phyloP scores from a whole-genome alignment of 306 rosid genomes.

The Mimosa bimucronata region DNA sequence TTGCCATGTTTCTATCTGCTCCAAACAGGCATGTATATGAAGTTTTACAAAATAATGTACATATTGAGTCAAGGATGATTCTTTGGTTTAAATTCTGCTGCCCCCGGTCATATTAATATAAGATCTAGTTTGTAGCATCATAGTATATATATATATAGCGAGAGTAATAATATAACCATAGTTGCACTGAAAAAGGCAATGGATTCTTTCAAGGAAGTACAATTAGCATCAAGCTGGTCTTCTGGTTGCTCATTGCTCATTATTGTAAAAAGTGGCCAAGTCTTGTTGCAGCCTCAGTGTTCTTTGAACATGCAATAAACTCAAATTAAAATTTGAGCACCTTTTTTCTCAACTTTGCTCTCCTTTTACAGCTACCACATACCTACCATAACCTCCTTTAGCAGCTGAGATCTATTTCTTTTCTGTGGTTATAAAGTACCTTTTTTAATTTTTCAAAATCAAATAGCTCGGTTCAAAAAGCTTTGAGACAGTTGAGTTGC shows the following conservation, averaged over 20 bases:
- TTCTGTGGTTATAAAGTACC: not conserved
- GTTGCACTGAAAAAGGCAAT: not conserved
- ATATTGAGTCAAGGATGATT: not conserved
- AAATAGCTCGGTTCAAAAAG: not conserved
- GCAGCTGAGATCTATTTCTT: not conserved
- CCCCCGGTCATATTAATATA: no score
- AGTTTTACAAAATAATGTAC: not conserved
- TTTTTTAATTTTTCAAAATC: not conserved
- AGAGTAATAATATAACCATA: not conserved
- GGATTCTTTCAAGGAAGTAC: not conserved
- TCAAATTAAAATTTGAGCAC: not conserved
- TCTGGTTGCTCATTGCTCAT: not conserved
- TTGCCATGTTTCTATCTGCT: not conserved
- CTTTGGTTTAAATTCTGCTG: not conserved
- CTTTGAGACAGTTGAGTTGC: no score
- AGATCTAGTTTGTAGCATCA: no score
- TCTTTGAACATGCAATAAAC: not conserved
- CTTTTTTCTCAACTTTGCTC: not conserved
- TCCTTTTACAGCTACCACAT: not conserved
- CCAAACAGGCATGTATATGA: not conserved
- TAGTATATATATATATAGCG: no score
- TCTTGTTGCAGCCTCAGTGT: not conserved
- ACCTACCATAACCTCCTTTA: not conserved
- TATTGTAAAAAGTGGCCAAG: not conserved
- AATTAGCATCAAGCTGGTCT: not conserved